These are phyloP conservation scores for Pinus albicaulis DNA, from an alignment of 75 land plant genomes.

Conservation along the genomic window DNA sequence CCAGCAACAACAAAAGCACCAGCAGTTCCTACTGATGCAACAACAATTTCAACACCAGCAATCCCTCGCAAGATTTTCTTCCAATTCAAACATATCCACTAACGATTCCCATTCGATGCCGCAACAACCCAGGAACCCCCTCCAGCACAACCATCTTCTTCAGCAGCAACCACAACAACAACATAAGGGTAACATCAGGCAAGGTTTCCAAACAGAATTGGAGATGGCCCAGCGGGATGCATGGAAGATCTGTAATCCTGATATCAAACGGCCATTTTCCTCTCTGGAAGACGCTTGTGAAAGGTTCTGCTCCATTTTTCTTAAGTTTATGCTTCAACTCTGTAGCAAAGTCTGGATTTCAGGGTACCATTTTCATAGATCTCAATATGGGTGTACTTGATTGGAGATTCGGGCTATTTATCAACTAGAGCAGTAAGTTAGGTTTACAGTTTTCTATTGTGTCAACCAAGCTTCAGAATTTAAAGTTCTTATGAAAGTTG, in stretches of 20 bases:
- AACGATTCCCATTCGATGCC: constrained; percentile 44
- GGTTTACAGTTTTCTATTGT: not conserved
- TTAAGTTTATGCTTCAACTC: no score
- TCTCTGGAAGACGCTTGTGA: constrained; percentile 95
- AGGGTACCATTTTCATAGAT: not conserved
- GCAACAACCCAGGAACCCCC: constrained; percentile 13
- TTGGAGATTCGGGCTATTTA: not conserved
- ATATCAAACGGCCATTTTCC: constrained; percentile 76
- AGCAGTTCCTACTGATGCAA: constrained; percentile 25
- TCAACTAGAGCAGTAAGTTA: not conserved
- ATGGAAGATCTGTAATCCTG: constrained; percentile 86
- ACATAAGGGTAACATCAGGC: constrained; percentile 2
- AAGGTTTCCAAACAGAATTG: constrained; percentile 51
- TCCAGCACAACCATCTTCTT: constrained; percentile 13
- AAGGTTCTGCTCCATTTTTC: constrained; percentile 20
- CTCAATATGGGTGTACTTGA: not conserved
- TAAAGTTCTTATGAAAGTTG: not conserved
- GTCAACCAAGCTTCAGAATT: not conserved
- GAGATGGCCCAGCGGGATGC: constrained; percentile 96
- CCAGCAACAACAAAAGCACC: constrained; percentile 28
- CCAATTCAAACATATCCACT: constrained; percentile 48
- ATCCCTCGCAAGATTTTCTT: constrained; percentile 58
- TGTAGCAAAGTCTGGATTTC: no score
- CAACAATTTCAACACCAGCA: constrained; percentile 33
- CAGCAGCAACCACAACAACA: constrained; percentile 5